These are phyloP conservation scores for Diaporthe vaccinii DNA, from an alignment of 2,329 filamentous ascomycete genomes.

Conservation along the genomic window DNA sequence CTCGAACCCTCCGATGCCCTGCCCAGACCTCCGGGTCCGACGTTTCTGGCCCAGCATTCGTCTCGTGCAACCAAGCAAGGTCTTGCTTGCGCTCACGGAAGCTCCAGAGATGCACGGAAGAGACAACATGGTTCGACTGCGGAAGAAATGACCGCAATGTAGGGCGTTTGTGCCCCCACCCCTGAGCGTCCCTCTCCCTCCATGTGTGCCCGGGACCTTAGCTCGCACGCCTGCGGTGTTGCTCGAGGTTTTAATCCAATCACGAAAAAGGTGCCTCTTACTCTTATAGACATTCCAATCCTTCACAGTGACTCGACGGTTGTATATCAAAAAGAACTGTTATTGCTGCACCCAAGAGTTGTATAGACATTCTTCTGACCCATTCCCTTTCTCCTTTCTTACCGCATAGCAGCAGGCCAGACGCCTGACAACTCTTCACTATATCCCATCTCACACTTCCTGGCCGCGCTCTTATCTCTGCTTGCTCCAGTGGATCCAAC, in stretches of 20 bases:
- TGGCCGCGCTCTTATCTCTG: not conserved
- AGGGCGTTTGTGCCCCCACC: not conserved
- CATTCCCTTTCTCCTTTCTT: not conserved
- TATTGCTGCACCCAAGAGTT: not conserved
- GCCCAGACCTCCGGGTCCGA: not conserved
- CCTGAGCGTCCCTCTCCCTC: not conserved
- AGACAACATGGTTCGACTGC: not conserved
- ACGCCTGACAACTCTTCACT: not conserved
- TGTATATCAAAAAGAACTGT: not conserved
- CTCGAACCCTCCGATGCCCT: not conserved
- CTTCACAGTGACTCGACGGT: not conserved
- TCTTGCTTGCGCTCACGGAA: constrained; percentile 11
- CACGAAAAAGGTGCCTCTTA: not conserved
- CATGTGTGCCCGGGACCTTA: not conserved
- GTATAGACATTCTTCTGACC: not conserved
- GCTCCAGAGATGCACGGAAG: constrained; percentile 6
- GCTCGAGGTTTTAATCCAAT: not conserved
- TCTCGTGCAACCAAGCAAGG: no score
- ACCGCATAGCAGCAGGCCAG: not conserved
- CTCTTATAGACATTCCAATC: not conserved
- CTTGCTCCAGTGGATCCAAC: not conserved
- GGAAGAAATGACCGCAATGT: constrained; percentile 10
- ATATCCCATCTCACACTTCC: not conserved
- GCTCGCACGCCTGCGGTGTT: not conserved
- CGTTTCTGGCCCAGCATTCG: not conserved